A percentile compares a stretch with the other conserved stretches of the same genome.
These are phyloP conservation scores for Lyophyllum decastes DNA, from an alignment of 768 basidiomycete genomes.

Conservation along the genomic window DNA sequence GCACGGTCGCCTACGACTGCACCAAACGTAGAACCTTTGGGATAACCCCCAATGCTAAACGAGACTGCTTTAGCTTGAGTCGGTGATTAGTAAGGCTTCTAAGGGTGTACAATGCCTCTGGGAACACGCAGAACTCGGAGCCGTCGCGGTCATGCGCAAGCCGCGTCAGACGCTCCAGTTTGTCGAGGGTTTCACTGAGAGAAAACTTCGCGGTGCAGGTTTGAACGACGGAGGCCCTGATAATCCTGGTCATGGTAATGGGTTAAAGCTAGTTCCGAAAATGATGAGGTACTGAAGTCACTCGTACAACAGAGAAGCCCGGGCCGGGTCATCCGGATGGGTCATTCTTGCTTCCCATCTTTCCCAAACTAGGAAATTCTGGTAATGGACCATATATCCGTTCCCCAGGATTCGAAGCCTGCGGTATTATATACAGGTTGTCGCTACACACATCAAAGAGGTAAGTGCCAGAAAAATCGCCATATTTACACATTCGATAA, in stretches of 20 bases:
- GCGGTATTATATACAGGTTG: constrained; percentile 1
- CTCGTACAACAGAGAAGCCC: too few relatives aligned
- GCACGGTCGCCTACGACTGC: constrained; percentile 49
- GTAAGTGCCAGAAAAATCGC: neutral
- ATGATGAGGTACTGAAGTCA: too few relatives aligned
- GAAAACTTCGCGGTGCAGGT: constrained; percentile 48
- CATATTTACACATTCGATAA: constrained; percentile 12
- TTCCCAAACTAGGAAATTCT: neutral
- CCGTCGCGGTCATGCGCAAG: constrained; percentile 48
- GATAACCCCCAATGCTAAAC: constrained; percentile 49
- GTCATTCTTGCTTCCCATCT: neutral
- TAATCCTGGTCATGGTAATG: constrained; percentile 11
- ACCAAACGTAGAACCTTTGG: constrained; percentile 57
- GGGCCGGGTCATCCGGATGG: too few relatives aligned
- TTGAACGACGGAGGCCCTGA: constrained; percentile 54
- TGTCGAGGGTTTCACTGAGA: constrained; percentile 46
- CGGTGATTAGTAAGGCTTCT: neutral
- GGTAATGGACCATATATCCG: neutral
- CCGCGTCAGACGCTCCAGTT: constrained; percentile 46
- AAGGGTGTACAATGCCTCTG: constrained; percentile 55
- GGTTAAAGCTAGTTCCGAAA: neutral
- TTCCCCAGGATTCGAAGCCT: neutral
- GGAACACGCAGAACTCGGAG: constrained; percentile 53
- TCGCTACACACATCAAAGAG: neutral
- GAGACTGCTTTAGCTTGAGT: neutral